Evolutionary conservation across 2,329 filamentous ascomycete genomes (phyloP).

Genomic region (Talaromyces islandicus): DNA sequence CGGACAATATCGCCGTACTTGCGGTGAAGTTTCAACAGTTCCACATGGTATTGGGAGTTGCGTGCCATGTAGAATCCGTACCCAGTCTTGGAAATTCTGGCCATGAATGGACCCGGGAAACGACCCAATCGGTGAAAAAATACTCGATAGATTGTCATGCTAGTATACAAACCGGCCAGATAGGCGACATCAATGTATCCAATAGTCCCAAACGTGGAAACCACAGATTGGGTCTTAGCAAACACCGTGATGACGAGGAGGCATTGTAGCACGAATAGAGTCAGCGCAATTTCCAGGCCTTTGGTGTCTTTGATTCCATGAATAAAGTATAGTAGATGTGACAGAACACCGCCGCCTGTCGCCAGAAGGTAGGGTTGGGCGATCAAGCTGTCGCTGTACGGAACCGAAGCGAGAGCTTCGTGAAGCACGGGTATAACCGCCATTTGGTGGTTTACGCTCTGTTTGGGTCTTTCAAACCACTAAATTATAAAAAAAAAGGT

Average conservation of each 20-base stretch:
- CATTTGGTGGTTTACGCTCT: neutral
- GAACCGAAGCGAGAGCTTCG: neutral
- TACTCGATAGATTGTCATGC: slow-evolving; percentile 6
- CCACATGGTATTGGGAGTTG: slow-evolving; percentile 14
- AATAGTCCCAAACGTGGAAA: neutral
- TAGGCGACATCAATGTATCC: neutral
- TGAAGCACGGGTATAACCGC: neutral
- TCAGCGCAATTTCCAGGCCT: neutral
- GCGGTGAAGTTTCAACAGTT: slow-evolving; percentile 22
- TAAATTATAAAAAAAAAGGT: neutral
- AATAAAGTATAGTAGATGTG: neutral
- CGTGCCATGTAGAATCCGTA: neutral
- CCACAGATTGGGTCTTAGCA: neutral
- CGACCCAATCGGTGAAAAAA: slow-evolving; percentile 10
- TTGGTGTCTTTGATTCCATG: neutral
- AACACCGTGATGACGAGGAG: neutral
- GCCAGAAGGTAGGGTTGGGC: neutral
- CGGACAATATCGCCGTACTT: slow-evolving; percentile 30
- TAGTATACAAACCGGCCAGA: neutral
- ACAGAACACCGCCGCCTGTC: neutral
- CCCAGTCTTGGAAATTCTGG: slow-evolving; percentile 13
- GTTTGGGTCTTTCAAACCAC: neutral
- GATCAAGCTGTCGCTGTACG: neutral
- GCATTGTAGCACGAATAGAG: neutral
- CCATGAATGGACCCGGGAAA: slow-evolving; percentile 9